A percentile compares a stretch with the other conserved stretches of the same genome.
These are phyloP conservation scores for Entrophospora sp. DNA, from an alignment of 192 early-diverging fungal species.

Conservation along the genomic window DNA sequence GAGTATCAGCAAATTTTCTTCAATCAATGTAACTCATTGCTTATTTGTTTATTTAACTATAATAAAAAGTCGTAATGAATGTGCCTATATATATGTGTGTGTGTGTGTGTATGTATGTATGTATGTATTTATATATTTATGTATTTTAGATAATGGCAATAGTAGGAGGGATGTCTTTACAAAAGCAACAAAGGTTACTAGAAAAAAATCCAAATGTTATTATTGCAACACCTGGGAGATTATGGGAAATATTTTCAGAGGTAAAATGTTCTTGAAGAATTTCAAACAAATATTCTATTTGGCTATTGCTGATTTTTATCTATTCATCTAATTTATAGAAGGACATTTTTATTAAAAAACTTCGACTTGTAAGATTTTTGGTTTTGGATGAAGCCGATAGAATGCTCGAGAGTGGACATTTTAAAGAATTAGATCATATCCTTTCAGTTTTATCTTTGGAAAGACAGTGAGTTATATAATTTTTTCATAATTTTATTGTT, in stretches of 20 bases:
- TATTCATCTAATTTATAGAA: slow-evolving; percentile 33
- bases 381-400: slow-evolving; percentile 81
- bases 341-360: slow-evolving; percentile 40
- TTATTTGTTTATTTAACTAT: too few relatives aligned
- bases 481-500: background rate
- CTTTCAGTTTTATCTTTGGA: slow-evolving; percentile 42
- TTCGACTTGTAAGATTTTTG: slow-evolving; percentile 58
- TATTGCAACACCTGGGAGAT: slow-evolving; percentile 74
- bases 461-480: slow-evolving; percentile 21
- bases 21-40: background rate
- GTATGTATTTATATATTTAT: too few relatives aligned
- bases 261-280: too few relatives aligned
- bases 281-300: too few relatives aligned
- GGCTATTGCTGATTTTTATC: too few relatives aligned
- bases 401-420: slow-evolving; percentile 74
- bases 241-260: slow-evolving; percentile 48
- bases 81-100: too few relatives aligned
- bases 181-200: slow-evolving; percentile 81
- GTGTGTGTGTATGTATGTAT: too few relatives aligned
- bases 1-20: slow-evolving; percentile 36
- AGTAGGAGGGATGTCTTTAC: slow-evolving; percentile 90
- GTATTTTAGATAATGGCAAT: slow-evolving; percentile 59
- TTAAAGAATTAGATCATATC: slow-evolving; percentile 60
- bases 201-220: slow-evolving; percentile 58
- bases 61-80: too few relatives aligned